These are phyloP conservation scores for Jacaranda copaia DNA, from an alignment of 257 asterid genomes.

Conservation along the genomic window DNA sequence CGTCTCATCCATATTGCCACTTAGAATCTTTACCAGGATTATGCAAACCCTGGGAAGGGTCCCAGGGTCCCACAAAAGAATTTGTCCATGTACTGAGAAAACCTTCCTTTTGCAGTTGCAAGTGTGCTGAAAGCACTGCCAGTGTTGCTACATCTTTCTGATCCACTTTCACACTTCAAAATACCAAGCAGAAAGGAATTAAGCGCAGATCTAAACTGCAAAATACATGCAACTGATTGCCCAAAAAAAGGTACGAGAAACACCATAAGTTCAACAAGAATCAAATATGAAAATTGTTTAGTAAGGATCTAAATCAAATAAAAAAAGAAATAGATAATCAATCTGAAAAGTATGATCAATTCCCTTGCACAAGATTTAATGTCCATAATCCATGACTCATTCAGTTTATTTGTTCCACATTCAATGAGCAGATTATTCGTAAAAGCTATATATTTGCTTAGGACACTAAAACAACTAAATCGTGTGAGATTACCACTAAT, in stretches of 20 bases:
- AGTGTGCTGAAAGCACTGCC: slow-evolving; percentile 82
- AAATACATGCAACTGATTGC: slow-evolving; percentile 17
- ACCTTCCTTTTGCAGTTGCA: slow-evolving; percentile 92
- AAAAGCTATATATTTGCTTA: slow-evolving; percentile 12
- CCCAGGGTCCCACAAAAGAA: slow-evolving; percentile 99
- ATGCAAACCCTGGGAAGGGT: slow-evolving; percentile 97
- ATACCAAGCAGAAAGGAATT: slow-evolving; percentile 42
- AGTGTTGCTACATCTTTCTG: slow-evolving; percentile 77
- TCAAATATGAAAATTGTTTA: slow-evolving; percentile 11
- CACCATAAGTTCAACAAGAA: slow-evolving; percentile 16
- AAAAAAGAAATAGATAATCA: slow-evolving; percentile 11
- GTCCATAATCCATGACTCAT: slow-evolving; percentile 8
- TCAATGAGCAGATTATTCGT: background rate
- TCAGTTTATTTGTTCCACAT: slow-evolving; percentile 14
- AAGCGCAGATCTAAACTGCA: slow-evolving; percentile 21
- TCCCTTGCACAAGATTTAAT: slow-evolving; percentile 12
- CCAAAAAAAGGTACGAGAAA: slow-evolving; percentile 17
- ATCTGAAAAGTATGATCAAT: slow-evolving; percentile 5
- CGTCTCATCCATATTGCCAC: slow-evolving; percentile 25
- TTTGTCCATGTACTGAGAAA: slow-evolving; percentile 97
- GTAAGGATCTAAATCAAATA: slow-evolving; percentile 20
- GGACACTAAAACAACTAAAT: slow-evolving; percentile 1
- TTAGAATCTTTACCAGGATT: slow-evolving; percentile 83
- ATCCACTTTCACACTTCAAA: slow-evolving; percentile 67
- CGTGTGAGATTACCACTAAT: slow-evolving; percentile 5